A percentile compares a stretch with the other conserved stretches of the same genome.
Conservation (phyloP, 306 rosid species). For the Castanea crenata region DNA sequence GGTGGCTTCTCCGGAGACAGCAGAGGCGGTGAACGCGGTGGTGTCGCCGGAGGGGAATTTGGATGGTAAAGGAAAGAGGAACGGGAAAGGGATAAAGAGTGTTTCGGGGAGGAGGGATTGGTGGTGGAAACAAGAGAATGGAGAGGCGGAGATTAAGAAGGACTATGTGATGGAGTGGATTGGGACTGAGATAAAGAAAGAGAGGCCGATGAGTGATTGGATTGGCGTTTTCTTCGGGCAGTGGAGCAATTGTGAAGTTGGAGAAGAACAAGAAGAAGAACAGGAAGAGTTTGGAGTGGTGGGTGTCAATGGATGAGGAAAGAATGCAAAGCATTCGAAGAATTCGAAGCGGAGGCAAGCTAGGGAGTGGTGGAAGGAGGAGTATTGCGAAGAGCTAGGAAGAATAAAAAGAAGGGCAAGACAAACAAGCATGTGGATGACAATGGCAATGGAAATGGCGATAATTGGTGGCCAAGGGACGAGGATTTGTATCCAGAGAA, state of each 20-base stretch:
- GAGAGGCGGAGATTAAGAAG: conserved; percentile 47
- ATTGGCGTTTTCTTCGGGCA: conserved; percentile 27
- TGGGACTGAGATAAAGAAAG: conserved; percentile 70
- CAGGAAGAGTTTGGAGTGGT: conserved; percentile 79
- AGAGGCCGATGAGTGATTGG: conserved; percentile 45
- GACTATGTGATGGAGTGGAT: conserved; percentile 95
- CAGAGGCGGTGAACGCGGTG: conserved; percentile 23
- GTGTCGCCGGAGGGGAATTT: conserved; percentile 31
- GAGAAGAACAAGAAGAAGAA: conserved; percentile 46
- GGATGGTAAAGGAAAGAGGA: conserved; percentile 31
- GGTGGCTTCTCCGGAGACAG: conserved; percentile 40
- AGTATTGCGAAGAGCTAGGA: conserved; percentile 64
- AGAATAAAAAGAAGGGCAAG: conserved; percentile 62
- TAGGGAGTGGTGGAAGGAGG: conserved; percentile 99
- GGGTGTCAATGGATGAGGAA: conserved; percentile 87
- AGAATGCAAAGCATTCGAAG: conserved; percentile 29
- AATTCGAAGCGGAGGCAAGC: conserved; percentile 67
- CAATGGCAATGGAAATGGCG: conserved; percentile 36
- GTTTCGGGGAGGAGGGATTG: conserved; percentile 57
- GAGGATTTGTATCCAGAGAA: conserved; percentile 53
- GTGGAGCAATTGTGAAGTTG: conserved; percentile 19
- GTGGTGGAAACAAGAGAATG: conserved; percentile 78
- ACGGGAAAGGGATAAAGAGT: conserved; percentile 37
- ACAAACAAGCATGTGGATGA: conserved; percentile 40
- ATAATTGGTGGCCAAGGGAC: conserved; percentile 59